Evolutionary conservation across 129 eudicot genomes (phyloP).

Genomic region (Tagetes erecta): DNA sequence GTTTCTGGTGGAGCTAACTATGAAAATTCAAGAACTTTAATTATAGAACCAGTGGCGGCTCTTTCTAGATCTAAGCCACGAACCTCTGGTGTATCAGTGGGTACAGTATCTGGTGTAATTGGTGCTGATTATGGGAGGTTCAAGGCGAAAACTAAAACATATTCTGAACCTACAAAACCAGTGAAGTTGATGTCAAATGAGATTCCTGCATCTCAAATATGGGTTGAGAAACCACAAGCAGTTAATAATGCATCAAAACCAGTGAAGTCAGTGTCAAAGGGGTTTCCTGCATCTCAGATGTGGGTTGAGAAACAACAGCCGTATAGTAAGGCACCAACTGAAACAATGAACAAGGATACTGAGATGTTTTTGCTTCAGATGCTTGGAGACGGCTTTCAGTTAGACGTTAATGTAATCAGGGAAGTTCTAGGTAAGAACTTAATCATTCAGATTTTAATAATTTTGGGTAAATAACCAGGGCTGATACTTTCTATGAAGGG

Average conservation of each 20-base stretch:
- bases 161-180: constrained; percentile 41
- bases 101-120: constrained; percentile 57
- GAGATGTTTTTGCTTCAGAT: constrained; percentile 63
- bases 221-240: constrained; percentile 45
- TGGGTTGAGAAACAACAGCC: constrained; percentile 49
- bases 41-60: constrained; percentile 20
- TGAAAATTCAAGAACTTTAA: constrained; percentile 13
- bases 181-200: constrained; percentile 49
- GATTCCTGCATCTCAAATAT: constrained; percentile 49
- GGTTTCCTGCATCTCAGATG: constrained; percentile 49
- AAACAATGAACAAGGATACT: constrained; percentile 48
- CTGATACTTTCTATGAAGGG: neutral
- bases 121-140: constrained; percentile 52
- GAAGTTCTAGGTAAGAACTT: constrained; percentile 66
- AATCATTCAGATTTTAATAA: neutral
- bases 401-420: constrained; percentile 54
- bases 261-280: constrained; percentile 44
- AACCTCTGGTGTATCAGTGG: constrained; percentile 48
- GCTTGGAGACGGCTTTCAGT: constrained; percentile 81
- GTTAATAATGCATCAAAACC: constrained; percentile 38
- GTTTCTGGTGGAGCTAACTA: constrained; percentile 49
- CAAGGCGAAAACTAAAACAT: constrained; percentile 37
- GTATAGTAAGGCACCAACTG: constrained; percentile 6
- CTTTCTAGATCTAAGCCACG: constrained; percentile 38
- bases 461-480: neutral